These are phyloP conservation scores for Paramecium octaurelia DNA, from an alignment of 73 alveolate genomes.

Conservation along the genomic window DNA sequence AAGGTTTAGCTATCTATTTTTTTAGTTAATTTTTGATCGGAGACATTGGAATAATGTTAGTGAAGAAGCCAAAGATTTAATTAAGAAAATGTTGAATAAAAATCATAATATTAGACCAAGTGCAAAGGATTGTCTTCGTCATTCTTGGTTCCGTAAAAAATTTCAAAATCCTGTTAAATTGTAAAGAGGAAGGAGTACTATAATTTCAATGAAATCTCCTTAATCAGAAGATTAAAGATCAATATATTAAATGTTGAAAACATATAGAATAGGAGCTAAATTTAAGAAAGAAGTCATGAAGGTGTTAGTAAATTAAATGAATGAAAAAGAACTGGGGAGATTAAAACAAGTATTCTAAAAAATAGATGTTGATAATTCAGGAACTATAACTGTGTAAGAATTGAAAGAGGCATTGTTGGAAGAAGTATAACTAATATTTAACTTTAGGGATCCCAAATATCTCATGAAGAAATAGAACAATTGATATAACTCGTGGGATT, in stretches of 20 bases:
- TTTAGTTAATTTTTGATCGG: slow-evolving; percentile 6
- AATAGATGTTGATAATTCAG: slow-evolving; percentile 46
- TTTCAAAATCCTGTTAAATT: background rate
- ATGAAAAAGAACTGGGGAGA: slow-evolving; percentile 10
- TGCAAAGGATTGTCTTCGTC: slow-evolving; percentile 83
- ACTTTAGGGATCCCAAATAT: background rate
- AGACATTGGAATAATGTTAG: slow-evolving; percentile 49
- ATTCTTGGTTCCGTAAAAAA: slow-evolving; percentile 74
- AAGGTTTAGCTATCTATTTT: background rate
- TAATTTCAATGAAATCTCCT: background rate
- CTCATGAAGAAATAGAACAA: slow-evolving; percentile 19
- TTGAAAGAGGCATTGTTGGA: slow-evolving; percentile 4
- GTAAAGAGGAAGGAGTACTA: background rate
- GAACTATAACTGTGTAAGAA: slow-evolving; percentile 40
- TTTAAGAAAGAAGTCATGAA: slow-evolving; percentile 39
- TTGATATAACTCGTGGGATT: background rate
- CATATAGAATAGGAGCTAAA: slow-evolving; percentile 27
- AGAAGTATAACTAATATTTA: background rate
- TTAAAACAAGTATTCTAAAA: slow-evolving; percentile 29
- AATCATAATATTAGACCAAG: slow-evolving; percentile 83
- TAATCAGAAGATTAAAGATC: slow-evolving; percentile 35
- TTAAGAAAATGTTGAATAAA: slow-evolving; percentile 77
- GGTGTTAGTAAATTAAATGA: slow-evolving; percentile 30
- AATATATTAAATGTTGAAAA: slow-evolving; percentile 7
- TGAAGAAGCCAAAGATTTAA: slow-evolving; percentile 86